phyloP scores from a whole-genome alignment of 768 basidiomycete species.

The Leucocoprinus leucothites region DNA sequence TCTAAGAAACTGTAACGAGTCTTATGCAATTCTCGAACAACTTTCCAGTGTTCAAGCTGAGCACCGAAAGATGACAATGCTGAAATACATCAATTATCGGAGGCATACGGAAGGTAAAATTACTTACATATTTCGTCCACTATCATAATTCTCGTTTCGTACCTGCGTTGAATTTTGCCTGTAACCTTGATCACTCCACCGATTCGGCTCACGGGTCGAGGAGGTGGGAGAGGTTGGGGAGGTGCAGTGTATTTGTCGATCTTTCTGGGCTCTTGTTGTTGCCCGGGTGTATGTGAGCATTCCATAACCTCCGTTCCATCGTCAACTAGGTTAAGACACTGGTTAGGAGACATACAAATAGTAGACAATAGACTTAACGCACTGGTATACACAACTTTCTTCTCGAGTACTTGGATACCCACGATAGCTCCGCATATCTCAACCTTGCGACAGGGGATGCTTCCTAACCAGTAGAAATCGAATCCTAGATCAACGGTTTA shows the following conservation, averaged over 20 bases:
- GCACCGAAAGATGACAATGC: slow-evolving; percentile 47
- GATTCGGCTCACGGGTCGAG: slow-evolving; percentile 37
- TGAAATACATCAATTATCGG: neutral
- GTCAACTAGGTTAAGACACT: slow-evolving; percentile 51
- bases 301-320: slow-evolving; percentile 76
- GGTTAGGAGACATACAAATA: neutral
- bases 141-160: slow-evolving; percentile 42
- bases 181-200: slow-evolving; percentile 45
- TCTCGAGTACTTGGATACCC: slow-evolving; percentile 58
- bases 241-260: slow-evolving; percentile 14
- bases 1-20: slow-evolving; percentile 44
- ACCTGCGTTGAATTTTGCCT: slow-evolving; percentile 41
- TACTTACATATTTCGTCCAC: slow-evolving; percentile 51
- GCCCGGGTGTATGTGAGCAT: slow-evolving; percentile 43
- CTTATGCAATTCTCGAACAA: slow-evolving; percentile 50
- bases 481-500: slow-evolving; percentile 30
- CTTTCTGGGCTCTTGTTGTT: slow-evolving; percentile 18
- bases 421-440: slow-evolving; percentile 62
- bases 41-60: slow-evolving; percentile 54
- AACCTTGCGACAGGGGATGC: slow-evolving; percentile 67
- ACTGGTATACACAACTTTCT: slow-evolving; percentile 59
- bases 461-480: slow-evolving; percentile 71
- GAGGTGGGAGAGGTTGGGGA: slow-evolving; percentile 16
- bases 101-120: neutral
- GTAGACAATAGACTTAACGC: slow-evolving; percentile 14